These are phyloP conservation scores for Paspalum notatum DNA, from an alignment of 176 grass and related monocot genomes.

Conservation along the genomic window DNA sequence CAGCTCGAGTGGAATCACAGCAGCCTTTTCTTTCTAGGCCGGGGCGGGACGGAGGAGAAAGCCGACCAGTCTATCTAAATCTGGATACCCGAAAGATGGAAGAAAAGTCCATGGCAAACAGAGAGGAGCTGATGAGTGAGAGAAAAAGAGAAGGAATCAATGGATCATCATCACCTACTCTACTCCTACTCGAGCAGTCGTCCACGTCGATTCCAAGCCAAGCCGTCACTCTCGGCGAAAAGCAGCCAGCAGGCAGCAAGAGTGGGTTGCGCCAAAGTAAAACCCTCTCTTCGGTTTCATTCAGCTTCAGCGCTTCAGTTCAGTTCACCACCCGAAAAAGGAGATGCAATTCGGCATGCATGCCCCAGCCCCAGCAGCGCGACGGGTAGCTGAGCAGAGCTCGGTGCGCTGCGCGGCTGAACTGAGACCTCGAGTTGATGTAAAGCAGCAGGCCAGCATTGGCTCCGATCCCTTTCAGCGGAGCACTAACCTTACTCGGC, in stretches of 20 bases:
- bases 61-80: constrained; percentile 48
- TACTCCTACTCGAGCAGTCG: background rate
- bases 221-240: constrained; percentile 39
- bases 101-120: background rate
- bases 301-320: background rate
- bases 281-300: background rate
- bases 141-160: background rate
- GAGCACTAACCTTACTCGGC: constrained; percentile 25
- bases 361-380: too few species aligned
- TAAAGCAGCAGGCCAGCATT: too few species aligned
- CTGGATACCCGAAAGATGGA: constrained; percentile 25
- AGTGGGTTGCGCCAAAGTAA: background rate
- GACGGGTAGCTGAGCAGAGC: too few species aligned
- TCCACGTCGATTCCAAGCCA: background rate
- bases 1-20: constrained; percentile 3
- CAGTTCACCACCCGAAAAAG: background rate
- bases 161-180: background rate
- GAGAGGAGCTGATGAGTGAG: background rate
- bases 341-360: too few species aligned
- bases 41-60: constrained; percentile 25
- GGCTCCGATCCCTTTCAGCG: too few species aligned
- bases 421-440: too few species aligned
- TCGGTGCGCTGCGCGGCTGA: too few species aligned
- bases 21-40: background rate
- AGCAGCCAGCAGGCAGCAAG: background rate